Conservation (phyloP, 108 stramenopile species). For the Schizochytrium sp. region DNA sequence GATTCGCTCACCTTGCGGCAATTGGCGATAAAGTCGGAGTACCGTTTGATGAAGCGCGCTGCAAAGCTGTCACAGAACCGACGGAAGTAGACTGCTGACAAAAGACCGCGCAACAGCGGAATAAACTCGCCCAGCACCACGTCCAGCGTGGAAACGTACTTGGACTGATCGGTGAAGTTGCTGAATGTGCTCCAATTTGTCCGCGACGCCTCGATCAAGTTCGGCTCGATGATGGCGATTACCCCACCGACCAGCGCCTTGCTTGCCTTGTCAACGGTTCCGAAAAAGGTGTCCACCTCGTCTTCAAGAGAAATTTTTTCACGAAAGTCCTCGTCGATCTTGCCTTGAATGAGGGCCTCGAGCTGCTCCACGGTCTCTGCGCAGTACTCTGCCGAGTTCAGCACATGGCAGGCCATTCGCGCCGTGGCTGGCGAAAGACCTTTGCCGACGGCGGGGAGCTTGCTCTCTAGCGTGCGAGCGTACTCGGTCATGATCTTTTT, state of each 20-base stretch:
- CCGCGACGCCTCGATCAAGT: slow-evolving; percentile 58
- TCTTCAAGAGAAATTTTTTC: slow-evolving; percentile 68
- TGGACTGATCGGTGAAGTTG: slow-evolving; percentile 80
- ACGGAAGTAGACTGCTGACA: slow-evolving; percentile 71
- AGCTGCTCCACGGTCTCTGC: slow-evolving; percentile 87
- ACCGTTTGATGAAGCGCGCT: slow-evolving; percentile 61
- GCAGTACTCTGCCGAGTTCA: slow-evolving; percentile 94
- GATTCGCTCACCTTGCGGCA: slow-evolving; percentile 77
- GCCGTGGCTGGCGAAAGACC: not conserved
- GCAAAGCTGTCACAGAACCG: slow-evolving; percentile 93
- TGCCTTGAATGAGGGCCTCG: slow-evolving; percentile 81
- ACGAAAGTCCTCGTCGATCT: slow-evolving; percentile 70
- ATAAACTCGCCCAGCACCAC: slow-evolving; percentile 67
- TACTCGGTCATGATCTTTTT: slow-evolving; percentile 70
- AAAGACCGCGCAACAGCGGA: slow-evolving; percentile 50
- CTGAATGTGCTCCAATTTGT: slow-evolving; percentile 74
- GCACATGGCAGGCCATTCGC: slow-evolving; percentile 70
- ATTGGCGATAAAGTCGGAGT: slow-evolving; percentile 59
- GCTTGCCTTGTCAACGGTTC: slow-evolving; percentile 76
- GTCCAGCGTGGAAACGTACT: slow-evolving; percentile 76
- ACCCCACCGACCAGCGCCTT: slow-evolving; percentile 76
- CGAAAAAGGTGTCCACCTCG: slow-evolving; percentile 79
- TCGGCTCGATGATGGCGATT: slow-evolving; percentile 60
- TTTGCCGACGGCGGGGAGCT: slow-evolving; percentile 21
- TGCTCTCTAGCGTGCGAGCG: slow-evolving; percentile 65